Evolutionary conservation across 1,284 basidiomycete species (phyloP).

Genomic region (Trametes hirsuta): DNA sequence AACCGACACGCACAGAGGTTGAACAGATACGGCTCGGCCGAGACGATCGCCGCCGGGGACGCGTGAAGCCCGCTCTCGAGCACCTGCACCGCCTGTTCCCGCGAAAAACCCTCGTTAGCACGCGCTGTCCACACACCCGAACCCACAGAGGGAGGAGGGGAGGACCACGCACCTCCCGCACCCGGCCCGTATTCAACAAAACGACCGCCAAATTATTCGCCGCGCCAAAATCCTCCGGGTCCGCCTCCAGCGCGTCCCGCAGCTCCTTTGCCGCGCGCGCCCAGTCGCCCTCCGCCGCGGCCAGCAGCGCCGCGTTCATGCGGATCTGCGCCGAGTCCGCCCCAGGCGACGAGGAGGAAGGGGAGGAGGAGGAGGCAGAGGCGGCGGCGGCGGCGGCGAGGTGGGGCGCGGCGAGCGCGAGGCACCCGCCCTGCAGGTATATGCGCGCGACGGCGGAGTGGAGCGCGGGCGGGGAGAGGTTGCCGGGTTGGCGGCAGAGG

Average conservation of each 20-base stretch:
- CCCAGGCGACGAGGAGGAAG: no score
- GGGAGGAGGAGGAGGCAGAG: no score
- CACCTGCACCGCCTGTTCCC: constrained; percentile 60
- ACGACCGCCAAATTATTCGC: constrained; percentile 78
- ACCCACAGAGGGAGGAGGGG: no score
- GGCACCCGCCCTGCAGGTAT: constrained; percentile 71
- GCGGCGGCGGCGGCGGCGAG: constrained; percentile 49
- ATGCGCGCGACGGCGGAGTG: constrained; percentile 72
- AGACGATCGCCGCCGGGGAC: constrained; percentile 69
- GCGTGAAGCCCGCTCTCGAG: constrained; percentile 62
- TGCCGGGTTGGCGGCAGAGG: constrained; percentile 49
- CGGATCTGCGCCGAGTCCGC: constrained; percentile 40
- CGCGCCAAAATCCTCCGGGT: constrained; percentile 66
- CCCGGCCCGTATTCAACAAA: constrained; percentile 65
- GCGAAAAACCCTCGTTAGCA: background rate
- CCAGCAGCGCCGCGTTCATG: constrained; percentile 66
- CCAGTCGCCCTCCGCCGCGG: constrained; percentile 74
- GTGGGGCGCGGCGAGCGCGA: constrained; percentile 57
- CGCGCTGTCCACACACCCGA: background rate
- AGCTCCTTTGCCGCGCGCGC: constrained; percentile 50
- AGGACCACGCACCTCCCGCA: constrained; percentile 59
- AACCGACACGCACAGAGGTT: constrained; percentile 67
- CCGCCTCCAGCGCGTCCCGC: constrained; percentile 45
- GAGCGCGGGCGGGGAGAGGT: constrained; percentile 51
- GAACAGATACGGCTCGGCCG: constrained; percentile 80